Percentiles rank a stretch among this genome's conserved stretches.
Conservation (phyloP, 2,329 filamentous ascomycete genomes). For the Trichoderma sp. region DNA sequence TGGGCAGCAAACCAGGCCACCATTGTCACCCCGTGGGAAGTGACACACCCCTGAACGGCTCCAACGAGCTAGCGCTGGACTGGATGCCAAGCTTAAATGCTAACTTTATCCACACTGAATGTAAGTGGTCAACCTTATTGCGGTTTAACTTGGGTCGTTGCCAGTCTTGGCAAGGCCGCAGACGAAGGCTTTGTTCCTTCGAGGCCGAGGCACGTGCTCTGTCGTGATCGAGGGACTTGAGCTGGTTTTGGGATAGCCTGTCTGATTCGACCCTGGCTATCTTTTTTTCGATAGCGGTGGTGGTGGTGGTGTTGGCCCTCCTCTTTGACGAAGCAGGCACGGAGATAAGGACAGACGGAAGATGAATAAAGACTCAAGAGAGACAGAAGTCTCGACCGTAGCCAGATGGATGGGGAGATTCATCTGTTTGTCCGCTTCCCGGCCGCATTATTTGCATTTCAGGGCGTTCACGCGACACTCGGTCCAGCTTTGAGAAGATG, state of each 20-base stretch:
- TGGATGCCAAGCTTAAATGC: conserved; percentile 16
- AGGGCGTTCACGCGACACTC: not conserved
- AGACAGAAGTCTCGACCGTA: not conserved
- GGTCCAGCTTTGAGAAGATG: not conserved
- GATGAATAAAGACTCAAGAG: not conserved
- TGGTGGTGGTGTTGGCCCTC: not conserved
- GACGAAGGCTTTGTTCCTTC: not conserved
- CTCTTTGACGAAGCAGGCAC: not conserved
- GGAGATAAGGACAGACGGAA: not conserved
- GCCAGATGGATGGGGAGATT: not conserved
- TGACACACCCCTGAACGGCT: not conserved
- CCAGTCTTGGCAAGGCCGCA: conserved; percentile 6
- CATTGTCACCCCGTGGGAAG: not conserved
- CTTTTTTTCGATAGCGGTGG: not conserved
- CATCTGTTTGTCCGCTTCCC: not conserved
- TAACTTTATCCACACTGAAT: conserved; percentile 6
- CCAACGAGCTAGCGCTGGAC: conserved; percentile 1
- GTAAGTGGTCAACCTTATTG: conserved; percentile 14
- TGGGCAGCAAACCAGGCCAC: not conserved
- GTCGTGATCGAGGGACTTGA: not conserved
- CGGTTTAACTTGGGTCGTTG: conserved; percentile 9
- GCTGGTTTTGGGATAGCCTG: not conserved
- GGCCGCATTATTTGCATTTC: not conserved
- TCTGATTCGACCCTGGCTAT: not conserved
- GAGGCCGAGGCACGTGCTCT: conserved; percentile 13